Evolutionary conservation across 352 stramenopile species (phyloP), one percentile per base, ranked within the genome.

Genomic region (Elongisporangium anandrum): DNA sequence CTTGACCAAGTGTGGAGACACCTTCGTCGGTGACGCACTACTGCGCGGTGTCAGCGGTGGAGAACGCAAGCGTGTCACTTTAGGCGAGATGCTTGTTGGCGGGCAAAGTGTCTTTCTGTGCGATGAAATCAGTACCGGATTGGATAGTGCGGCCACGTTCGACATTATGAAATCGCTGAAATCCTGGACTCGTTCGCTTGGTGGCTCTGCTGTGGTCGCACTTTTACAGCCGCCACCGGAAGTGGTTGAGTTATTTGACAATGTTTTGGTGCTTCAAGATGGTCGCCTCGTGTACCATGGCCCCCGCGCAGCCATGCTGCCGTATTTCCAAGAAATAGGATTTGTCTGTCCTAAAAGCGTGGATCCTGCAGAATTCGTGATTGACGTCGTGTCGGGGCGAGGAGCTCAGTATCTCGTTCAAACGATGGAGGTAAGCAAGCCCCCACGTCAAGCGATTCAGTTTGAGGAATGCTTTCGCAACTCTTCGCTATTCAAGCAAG

Each of bases 161-260:
- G 77, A 85, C 41, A 85, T 87, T 45, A 64, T 72, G 50, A 83
- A 79, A 41, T 63, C 87, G 1, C 47, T 97, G 1, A 67, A 64
- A 3, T 71, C 77, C 39, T 77, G 71, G 52, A 79, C 70, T 39
- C 85, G 67, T 50, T 70, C 63, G 13, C 64, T 67, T 24, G 63
- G 47, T 50, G 87, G 56, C 47, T 73, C 74, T 5, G 56, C 66
- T 34, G 59, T 79, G 12, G 59, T 82, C 22, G 67, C 69, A 16
- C 51, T 79, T 24, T 55, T 76, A 22, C 74, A 84, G 50, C 74
- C 74, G 3, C 76, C 73, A 9, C 92, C 94, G 0, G 92, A 98
- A 72, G 92, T 95, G 10, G 90, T 96, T 16, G 83, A 87, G 49
- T 66, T 97, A 12, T 98, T 98, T 68, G 94, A 98, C 65, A 86